Percentiles rank a stretch among this genome's conserved stretches.
Evolutionary conservation across 169 alveolate genomes (phyloP).

Genomic region (Cryptosporidium felis): DNA sequence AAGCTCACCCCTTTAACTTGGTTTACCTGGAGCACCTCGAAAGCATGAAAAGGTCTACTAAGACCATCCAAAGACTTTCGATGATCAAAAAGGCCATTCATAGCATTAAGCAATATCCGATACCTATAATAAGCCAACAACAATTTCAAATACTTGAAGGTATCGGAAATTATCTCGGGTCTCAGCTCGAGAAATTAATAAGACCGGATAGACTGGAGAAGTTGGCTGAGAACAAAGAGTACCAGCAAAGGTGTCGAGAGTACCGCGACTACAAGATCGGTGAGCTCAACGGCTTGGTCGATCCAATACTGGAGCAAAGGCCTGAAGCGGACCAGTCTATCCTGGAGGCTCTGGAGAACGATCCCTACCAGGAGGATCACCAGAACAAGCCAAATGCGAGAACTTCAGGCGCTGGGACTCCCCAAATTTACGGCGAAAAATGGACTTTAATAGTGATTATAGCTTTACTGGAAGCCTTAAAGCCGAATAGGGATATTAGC

Average conservation of each 20-base stretch:
- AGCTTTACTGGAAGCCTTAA: not conserved
- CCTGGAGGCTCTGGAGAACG: not conserved
- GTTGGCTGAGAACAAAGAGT: not conserved
- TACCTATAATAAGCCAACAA: constrained; percentile 21
- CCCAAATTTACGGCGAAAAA: constrained; percentile 39
- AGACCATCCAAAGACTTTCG: constrained; percentile 44
- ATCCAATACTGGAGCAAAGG: not conserved
- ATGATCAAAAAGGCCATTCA: constrained; percentile 54
- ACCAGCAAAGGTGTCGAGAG: not conserved
- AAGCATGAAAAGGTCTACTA: constrained; percentile 13
- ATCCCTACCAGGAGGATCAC: not conserved
- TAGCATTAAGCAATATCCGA: constrained; percentile 51
- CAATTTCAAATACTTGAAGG: constrained; percentile 59
- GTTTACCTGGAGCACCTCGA: constrained; percentile 39
- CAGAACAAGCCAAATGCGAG: not conserved
- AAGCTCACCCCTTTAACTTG: constrained; percentile 49
- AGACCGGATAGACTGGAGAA: not conserved
- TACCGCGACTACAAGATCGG: constrained; percentile 7
- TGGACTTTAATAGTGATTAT: constrained; percentile 38
- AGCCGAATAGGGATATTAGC: not conserved
- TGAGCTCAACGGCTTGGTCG: constrained; percentile 15
- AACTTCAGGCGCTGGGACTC: too few species aligned
- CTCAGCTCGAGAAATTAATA: constrained; percentile 11
- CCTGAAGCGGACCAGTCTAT: constrained; percentile 24
- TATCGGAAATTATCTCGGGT: constrained; percentile 49